phyloP scores from a whole-genome alignment of 2,329 filamentous ascomycete genomes.

The Calycina herbarum region DNA sequence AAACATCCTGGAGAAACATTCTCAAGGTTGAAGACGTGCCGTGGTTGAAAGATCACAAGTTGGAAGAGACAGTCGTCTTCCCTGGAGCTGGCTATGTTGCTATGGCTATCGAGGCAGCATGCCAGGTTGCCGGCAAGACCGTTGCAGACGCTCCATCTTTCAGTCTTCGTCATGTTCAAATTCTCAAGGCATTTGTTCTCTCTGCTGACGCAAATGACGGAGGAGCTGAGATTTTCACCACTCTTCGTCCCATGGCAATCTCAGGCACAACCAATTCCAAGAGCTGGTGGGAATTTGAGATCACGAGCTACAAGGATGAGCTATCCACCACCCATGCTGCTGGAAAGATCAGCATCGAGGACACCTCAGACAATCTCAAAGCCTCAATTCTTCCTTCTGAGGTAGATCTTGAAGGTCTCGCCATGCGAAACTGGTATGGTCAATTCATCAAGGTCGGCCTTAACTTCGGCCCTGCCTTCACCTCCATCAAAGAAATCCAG shows the following conservation, averaged over 20 bases:
- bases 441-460: conserved; percentile 41
- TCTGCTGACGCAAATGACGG: conserved; percentile 5
- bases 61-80: conserved; percentile 45
- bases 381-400: neutral
- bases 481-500: conserved; percentile 36
- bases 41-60: conserved; percentile 44
- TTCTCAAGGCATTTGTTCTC: conserved; percentile 14
- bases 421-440: conserved; percentile 36
- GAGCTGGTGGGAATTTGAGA: conserved; percentile 23
- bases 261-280: conserved; percentile 13
- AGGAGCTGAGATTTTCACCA: conserved; percentile 18
- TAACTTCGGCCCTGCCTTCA: conserved; percentile 43
- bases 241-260: conserved; percentile 12
- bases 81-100: conserved; percentile 42
- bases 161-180: conserved; percentile 13
- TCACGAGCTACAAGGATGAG: conserved; percentile 5
- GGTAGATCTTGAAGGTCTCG: conserved; percentile 11
- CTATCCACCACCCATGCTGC: conserved; percentile 18
- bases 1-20: conserved; percentile 22
- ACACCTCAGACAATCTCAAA: neutral
- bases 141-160: neutral
- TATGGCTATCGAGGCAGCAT: conserved; percentile 48
- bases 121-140: conserved; percentile 20
- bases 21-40: conserved; percentile 42
- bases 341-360: conserved; percentile 13